Base-by-base conservation (phyloP, 1,139 yeast genomes). In the Taphrina communis region DNA sequence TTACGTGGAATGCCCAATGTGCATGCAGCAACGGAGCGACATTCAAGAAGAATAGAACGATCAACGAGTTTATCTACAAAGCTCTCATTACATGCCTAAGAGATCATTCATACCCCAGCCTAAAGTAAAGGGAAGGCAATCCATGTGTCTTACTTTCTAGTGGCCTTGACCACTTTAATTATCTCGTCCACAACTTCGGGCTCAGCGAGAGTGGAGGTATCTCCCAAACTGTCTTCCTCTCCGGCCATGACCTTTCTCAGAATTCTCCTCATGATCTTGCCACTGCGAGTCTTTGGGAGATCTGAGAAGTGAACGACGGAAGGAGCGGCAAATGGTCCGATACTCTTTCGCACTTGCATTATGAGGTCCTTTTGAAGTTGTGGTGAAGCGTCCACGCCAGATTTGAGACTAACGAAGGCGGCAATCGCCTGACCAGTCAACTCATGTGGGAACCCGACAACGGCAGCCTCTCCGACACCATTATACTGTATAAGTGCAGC, bases 271-370 rank as follows among this genome's bases (percentile, higher is more conserved):
- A 94, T 93, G 79, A 94, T 93, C 85, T 94, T 94, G 76, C 99
- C 99, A 41, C 97, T 91, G 82, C 99, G 87, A 46, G 99, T 94
- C 86, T 92, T 93, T 80, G 99, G 99, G 80, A 94, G 86, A 77
- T 94, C 99, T 71, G 84, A 85, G 69, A 94, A 97, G 72, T 92
- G 82, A 72, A 93, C 86, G 69, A 93, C 93, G 58, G 89, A 83
- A 79, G 99, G 99, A 70, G 98, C 96, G 57, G 99, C 99, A 81
- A 94, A 94, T 69, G 99, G 99, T 69, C 99, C 99, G 78, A 94
- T 94, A 77, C 88, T 91, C 78, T 89, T 88, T 82, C 99, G 88
- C 66, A 94, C 97, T 76, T 88, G 92, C 80, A 93, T 80, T 71
- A 92, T 82, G 75, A 95, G 85, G 76, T 88, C 91, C 81, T 89